Evolutionary conservation across 345 rosid genomes (phyloP), one percentile per base, ranked within the genome.

Genomic region (Laguncularia racemosa): DNA sequence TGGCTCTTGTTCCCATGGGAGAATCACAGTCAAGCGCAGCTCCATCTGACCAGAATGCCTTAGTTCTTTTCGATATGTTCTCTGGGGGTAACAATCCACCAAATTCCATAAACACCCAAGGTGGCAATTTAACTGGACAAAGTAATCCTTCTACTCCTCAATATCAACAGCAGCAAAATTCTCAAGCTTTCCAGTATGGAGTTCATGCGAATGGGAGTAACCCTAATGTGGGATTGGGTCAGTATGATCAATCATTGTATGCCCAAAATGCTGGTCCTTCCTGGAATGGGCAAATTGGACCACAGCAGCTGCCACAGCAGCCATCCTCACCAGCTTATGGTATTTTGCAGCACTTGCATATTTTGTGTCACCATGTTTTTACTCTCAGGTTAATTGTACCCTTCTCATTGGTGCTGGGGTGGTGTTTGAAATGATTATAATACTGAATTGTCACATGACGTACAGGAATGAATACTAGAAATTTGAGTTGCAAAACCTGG

Each of bases 1-100:
- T 84, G 55, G 96, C 99, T 66, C 84, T 95, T 61, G 96, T 90
- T 73, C 84, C 93, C 70, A 76, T 85, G 53, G 90, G 79, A 57
- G 78, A 46, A 50, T 78, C 82, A 48, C 89, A 79, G 59, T 70
- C 86, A 53, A 69, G 71, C 64, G 72, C 75, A 52, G 70, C 91
- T 56, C 66, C 62, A 49, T 81, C 91, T n/a, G 87, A 88, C 72
- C 85, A 90, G 74, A 93, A 87, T 70, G 95, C 96, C 40, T 87
- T 93, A 40, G 84, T 80, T 68, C 89, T 93, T 59, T 75, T 89
- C 13, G 99, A 93, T 70, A 80, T 93, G 91, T 87, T 83, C 61
- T 77, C 91, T 48, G 92, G 84, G 48, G 64, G 67, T 44, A 73
- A 69, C 62, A 84, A 56, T 59, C 60, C 68, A 54, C 77, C 71